These are phyloP conservation scores for Iris pallida DNA, from an alignment of 116 monocot species.

Conservation along the genomic window DNA sequence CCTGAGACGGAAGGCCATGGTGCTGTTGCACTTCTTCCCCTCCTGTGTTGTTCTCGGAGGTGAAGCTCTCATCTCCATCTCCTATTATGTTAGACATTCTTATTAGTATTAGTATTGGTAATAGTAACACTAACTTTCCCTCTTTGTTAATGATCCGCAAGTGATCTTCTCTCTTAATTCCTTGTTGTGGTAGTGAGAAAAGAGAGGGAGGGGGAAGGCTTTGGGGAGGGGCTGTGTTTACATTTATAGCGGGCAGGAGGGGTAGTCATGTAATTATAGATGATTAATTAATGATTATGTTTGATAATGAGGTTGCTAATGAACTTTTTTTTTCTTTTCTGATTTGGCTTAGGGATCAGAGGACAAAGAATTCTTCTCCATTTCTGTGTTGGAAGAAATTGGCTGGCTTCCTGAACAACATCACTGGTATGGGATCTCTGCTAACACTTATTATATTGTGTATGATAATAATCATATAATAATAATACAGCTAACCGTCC, in stretches of 20 bases:
- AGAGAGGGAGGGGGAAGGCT: conserved; percentile 1
- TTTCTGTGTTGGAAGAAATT: not conserved
- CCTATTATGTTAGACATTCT: conserved; percentile 9
- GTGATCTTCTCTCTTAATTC: not conserved
- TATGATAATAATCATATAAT: not conserved
- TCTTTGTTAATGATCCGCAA: not conserved
- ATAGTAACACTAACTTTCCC: not conserved
- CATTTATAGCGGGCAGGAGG: conserved; percentile 7
- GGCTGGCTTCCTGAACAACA: not conserved
- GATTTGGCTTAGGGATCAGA: not conserved
- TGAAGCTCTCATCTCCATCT: too few species aligned
- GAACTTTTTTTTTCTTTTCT: not conserved
- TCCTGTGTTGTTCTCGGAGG: too few species aligned
- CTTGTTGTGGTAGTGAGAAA: not conserved
- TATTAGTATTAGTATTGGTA: not conserved
- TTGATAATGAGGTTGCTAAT: not conserved
- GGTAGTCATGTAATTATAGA: not conserved
- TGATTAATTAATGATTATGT: not conserved
- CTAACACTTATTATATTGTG: not conserved
- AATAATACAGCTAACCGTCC: too few species aligned
- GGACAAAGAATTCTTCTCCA: not conserved
- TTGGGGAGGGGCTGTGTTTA: not conserved
- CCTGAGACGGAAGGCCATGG: too few species aligned
- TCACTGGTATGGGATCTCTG: not conserved
- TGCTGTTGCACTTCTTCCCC: too few species aligned